phyloP scores from a whole-genome alignment of 1,139 yeast species.

The Pichia sp. region DNA sequence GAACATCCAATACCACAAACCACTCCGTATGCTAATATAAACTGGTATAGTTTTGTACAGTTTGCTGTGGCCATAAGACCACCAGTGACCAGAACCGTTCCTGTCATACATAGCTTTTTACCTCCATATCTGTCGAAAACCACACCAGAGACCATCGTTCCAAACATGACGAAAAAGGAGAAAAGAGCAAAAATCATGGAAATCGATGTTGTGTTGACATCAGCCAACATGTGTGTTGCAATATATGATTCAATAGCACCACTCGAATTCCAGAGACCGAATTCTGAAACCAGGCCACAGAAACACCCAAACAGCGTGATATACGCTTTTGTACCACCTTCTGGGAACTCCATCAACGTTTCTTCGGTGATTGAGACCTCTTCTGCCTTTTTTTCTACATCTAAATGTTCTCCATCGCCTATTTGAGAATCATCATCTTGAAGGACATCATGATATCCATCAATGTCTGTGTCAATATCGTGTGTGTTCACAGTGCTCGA shows the following conservation, averaged over 20 bases:
- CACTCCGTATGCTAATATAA: conserved; percentile 48
- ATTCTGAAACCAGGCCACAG: conserved; percentile 51
- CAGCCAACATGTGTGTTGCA: conserved; percentile 41
- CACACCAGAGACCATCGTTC: conserved; percentile 52
- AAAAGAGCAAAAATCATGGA: conserved; percentile 65
- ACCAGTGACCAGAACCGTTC: conserved; percentile 36
- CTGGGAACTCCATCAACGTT: conserved; percentile 38
- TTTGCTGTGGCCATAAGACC: conserved; percentile 53
- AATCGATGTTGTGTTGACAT: conserved; percentile 37
- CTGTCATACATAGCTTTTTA: conserved; percentile 35
- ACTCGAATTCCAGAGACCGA: conserved; percentile 58
- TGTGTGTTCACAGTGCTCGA: too few species aligned
- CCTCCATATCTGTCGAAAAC: conserved; percentile 58
- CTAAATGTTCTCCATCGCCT: neutral
- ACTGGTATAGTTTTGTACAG: conserved; percentile 46
- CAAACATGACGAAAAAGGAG: conserved; percentile 46
- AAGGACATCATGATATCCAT: neutral
- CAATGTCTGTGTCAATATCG: neutral
- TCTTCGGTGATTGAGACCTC: conserved; percentile 3
- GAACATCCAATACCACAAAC: conserved; percentile 54
- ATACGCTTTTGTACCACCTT: conserved; percentile 52
- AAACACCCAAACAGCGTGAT: conserved; percentile 53
- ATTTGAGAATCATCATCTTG: neutral
- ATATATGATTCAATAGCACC: conserved; percentile 69
- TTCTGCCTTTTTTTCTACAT: neutral